phyloP scores from a whole-genome alignment of 75 land plant genomes.

The Isoetes taiwanensis region DNA sequence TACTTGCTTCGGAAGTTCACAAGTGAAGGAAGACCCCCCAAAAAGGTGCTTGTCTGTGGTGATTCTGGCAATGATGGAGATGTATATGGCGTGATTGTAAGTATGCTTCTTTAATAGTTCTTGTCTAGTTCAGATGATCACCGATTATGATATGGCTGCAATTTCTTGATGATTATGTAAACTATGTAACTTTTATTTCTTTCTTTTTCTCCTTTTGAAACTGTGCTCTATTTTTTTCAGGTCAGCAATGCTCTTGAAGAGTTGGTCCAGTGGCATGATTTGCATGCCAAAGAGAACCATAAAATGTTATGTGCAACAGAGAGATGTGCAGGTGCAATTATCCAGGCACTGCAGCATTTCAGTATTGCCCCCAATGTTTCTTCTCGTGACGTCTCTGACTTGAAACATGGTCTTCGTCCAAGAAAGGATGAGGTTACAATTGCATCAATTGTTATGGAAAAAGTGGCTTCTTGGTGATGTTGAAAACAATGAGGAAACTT shows the following conservation, averaged over 20 bases:
- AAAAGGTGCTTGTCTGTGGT: conserved; percentile 84
- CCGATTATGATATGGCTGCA: no score
- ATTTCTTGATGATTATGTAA: no score
- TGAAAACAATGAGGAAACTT: conserved; percentile 30
- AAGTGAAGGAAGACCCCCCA: conserved; percentile 51
- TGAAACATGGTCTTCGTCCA: no score
- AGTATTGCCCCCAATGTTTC: conserved; percentile 46
- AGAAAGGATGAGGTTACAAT: conserved; percentile 2
- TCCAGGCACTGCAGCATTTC: conserved; percentile 85
- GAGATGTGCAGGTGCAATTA: conserved; percentile 89
- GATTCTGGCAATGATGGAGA: conserved; percentile 97
- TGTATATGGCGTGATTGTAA: conserved; percentile 93
- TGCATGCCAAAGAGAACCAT: conserved; percentile 56
- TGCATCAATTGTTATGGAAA: conserved; percentile 58
- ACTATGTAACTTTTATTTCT: no score
- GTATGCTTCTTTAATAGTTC: no score
- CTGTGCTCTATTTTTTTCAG: conserved; percentile 24
- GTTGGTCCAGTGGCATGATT: conserved; percentile 71
- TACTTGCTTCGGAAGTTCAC: conserved; percentile 71
- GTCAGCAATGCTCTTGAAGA: conserved; percentile 96
- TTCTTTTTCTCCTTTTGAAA: no score
- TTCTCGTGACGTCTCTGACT: conserved; percentile 51
- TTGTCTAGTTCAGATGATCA: background rate
- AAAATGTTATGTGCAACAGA: conserved; percentile 71
- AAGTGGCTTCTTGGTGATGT: conserved; percentile 75